Base-by-base conservation (phyloP, 1,139 yeast species). In the Pichia sp. region DNA sequence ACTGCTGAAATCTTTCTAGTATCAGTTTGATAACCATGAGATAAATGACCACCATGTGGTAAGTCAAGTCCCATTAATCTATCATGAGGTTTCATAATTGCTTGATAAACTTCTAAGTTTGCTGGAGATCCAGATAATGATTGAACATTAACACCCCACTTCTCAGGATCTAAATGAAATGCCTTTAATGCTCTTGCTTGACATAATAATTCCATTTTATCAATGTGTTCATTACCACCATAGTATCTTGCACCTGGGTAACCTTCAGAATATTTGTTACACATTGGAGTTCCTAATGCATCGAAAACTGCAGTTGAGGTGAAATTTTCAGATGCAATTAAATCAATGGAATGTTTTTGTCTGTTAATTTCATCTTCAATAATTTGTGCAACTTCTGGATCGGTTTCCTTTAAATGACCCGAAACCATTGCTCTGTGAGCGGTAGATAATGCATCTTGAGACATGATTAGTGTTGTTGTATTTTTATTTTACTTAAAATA, bases 91-190 rank as follows among this genome's bases (percentile, higher is more conserved):
- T 85, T 88, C 83, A 90, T 81, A 59, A 90, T 74, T 50, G 97
- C 97, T 68, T 88, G 94, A 73, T 92, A 92, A 43, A 88, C 96
- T 68, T 92, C 94, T 67, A 92, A 79, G 72, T 92, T 92, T 53
- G 98, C 98, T 56, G 97, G 97, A 30, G 97, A 89, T 57, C 98
- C 98, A 49, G 95, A 85, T 60, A 92, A 76, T 34, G 97, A 79
- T 74, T 92, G 98, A 47, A 92, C 98, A 63, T 92, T 92, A 63
- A 92, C 97, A 54, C 98, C 97, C 97, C 98, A 92, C 68, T 82
- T 79, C 56, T 81, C 94, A 45, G 90, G 73, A 60, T 85, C 78
- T 51, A 89, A 68, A 60, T 77, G 71, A 74, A 92, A 92, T 24
- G 97, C 96, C 55, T 83, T 77, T 59, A 92, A 76, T 48, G 97